Base-by-base conservation (phyloP, 2,329 filamentous ascomycete species). In the Colletotrichum simmondsii region DNA sequence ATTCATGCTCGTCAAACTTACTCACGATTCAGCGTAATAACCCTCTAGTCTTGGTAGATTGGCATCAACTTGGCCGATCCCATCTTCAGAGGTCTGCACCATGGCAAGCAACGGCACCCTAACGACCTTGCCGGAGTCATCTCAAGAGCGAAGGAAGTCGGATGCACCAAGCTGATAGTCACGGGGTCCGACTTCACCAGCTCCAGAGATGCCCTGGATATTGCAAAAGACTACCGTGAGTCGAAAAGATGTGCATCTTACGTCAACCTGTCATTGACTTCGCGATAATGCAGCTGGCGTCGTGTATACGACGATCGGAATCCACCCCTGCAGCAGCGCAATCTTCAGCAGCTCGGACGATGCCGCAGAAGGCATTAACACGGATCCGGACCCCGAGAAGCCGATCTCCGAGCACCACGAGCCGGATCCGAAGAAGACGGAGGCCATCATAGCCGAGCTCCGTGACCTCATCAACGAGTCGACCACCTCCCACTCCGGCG, bases 11-110 rank as follows among this genome's bases (percentile, higher is more conserved):
- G 22, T 14, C 32, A 32, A 32, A 24, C 12, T 2, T 42, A 8
- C 12, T 6, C 22, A 61, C n/a, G n/a, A n/a, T 53, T 49, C 61
- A n/a, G 65, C 56, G 14, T 66, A 22, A 75, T 77, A 37, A 77
- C 68, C 11, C 46, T 16, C 14, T 12, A 49, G 19, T 53, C 37
- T 52, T 68, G 78, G 75, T 80, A 92, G 91, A 92, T 99, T 79
- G 97, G 96, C 71, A 98, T 99, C 87, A 99, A 99, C 82, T 89
- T 99, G 68, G 94, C 95, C 65, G 97, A 99, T 79, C 94, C 94
- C 65, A 94, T 98, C 72, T 99, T 96, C 82, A 90, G 91, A 59
- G 97, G 97, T 63, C 84, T 90, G 54, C 97, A 98, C 80, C 92
- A 97, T 79, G 94, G 94, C 78, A 95, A 92, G 74, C 88, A 94